Percentiles rank a stretch among this genome's conserved stretches.
These are phyloP conservation scores for Apiospora rasikravindrae DNA, from an alignment of 2,329 filamentous ascomycete genomes.

Conservation along the genomic window DNA sequence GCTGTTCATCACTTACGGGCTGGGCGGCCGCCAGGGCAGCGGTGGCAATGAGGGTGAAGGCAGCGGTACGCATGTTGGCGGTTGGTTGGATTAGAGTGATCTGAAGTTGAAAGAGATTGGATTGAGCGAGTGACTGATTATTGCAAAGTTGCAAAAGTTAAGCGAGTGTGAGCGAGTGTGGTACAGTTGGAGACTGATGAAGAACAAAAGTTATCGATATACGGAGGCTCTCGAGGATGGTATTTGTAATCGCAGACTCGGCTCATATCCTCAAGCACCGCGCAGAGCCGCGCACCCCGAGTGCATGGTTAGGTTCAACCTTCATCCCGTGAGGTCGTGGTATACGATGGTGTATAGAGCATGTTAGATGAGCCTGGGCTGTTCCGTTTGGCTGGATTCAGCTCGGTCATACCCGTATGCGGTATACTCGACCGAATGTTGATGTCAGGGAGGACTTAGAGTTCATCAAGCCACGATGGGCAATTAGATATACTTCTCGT, in stretches of 20 bases:
- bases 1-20: not conserved
- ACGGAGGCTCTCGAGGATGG: not conserved
- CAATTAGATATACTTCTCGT: conserved; percentile 7
- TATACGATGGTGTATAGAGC: not conserved
- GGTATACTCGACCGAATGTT: not conserved
- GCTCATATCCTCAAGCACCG: too few relatives aligned
- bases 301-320: not conserved
- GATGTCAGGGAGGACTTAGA: not conserved
- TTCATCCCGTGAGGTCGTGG: not conserved
- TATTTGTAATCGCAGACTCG: not conserved
- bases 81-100: conserved; percentile 8
- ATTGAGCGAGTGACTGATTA: not conserved
- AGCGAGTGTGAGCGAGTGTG: conserved; percentile 13
- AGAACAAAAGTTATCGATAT: not conserved
- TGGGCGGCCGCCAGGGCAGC: not conserved
- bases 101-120: not conserved
- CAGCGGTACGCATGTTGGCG: not conserved
- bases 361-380: not conserved
- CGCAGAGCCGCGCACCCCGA: not conserved
- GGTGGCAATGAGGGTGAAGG: not conserved
- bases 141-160: not conserved
- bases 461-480: not conserved
- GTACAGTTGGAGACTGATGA: conserved; percentile 12
- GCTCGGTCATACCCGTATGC: not conserved
- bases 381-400: not conserved